Base-by-base conservation (phyloP, 1,139 yeast genomes). In the Martiniozyma asiatica region DNA sequence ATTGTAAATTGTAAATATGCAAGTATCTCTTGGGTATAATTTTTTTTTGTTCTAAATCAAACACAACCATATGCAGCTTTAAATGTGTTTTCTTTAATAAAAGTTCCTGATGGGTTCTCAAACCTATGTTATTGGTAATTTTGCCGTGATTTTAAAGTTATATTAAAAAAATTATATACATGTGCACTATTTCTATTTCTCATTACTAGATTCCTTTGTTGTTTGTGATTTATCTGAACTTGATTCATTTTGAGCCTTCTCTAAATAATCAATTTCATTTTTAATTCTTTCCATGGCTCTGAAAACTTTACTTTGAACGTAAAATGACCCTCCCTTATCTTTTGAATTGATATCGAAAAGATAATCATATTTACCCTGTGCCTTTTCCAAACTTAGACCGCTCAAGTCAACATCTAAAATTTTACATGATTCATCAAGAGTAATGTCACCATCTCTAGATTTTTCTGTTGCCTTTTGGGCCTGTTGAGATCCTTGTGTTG, bases 281-380 rank as follows among this genome's bases (percentile, higher is more conserved):
- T 68, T 68, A 34, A 74, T 50, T 35, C 82, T 56, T 47, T 74
- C 81, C 58, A 72, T 67, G n/a, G 89, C 84, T 53, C 94, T 72
- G 53, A 73, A 85, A 22, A 89, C 89, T 58, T 89, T 89, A 35
- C 92, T 76, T 53, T 89, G 98, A 31, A 89, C 55, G 50, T 87
- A 89, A 52, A 89, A 87, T 26, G 94, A 79, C 30, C 94, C 94
- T 11, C 94, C 94, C 56, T 87, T 84, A 36, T 85, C 96, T 54
- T 84, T 84, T 24, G 92, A 73, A 58, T 89, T 89, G 38, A 84
- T 81, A 27, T 79, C 84, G 46, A 87, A 89, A 43, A 89, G 59
- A 47, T 84, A 84, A 39, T 77, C 71, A 58, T 80, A 89, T 51
- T 81, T 79, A 45, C 73, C 72, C 42, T 80, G 73, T 25, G 87